Conservation (phyloP, 495 filamentous ascomycete species). For the Arthonia radiata region DNA sequence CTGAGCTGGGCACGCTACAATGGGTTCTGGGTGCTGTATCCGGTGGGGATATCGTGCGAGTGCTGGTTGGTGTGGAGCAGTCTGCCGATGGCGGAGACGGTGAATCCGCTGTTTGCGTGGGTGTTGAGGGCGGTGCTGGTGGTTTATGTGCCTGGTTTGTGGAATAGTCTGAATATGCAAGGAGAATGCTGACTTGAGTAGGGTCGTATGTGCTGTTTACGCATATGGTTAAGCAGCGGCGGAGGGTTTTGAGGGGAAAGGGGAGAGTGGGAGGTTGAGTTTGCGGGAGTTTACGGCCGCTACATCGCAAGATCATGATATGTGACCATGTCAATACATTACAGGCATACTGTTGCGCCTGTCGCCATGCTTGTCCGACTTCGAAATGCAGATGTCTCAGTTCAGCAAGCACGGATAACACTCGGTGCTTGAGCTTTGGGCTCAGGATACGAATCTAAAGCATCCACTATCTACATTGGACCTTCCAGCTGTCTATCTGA, state of each 20-base stretch:
- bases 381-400: no score
- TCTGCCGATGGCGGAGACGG: constrained; percentile 19
- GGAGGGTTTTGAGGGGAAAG: constrained; percentile 43
- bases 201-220: constrained; percentile 74
- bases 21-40: constrained; percentile 79
- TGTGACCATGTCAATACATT: no score
- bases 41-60: constrained; percentile 72
- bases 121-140: constrained; percentile 25
- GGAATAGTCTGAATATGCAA: neutral
- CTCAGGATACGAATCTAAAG: no score
- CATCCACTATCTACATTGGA: no score
- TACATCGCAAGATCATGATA: no score
- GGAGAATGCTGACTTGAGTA: constrained; percentile 13
- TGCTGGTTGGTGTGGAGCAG: constrained; percentile 46
- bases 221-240: constrained; percentile 79
- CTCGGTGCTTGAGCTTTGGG: no score
- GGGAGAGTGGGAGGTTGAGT: no score
- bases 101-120: constrained; percentile 26
- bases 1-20: constrained; percentile 33
- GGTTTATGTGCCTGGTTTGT: constrained; percentile 1
- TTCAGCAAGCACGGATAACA: no score
- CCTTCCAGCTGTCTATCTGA: no score
- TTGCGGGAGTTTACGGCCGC: no score
- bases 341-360: no score
- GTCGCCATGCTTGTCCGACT: no score